Base-by-base conservation (phyloP, 257 asterid genomes). In the Ophiorrhiza pumila region DNA sequence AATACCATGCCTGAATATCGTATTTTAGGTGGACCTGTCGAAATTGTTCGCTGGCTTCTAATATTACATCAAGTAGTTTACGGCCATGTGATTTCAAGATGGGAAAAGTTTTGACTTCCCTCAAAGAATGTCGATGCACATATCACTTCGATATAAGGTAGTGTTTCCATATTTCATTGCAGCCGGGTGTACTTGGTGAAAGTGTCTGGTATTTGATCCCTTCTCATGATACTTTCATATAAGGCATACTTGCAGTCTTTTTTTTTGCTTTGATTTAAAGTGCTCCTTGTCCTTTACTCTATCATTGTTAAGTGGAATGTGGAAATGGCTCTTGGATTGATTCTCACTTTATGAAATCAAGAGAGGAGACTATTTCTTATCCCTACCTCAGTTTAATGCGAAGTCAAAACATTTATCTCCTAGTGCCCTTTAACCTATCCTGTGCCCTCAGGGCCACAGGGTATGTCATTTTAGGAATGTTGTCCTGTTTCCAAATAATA, bases 1-100 rank as follows among this genome's bases (percentile, higher is more conserved):
- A 27, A 60, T 77, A n/a, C 49, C 37, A 60, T 73, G 69, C 39
- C 53, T 74, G 22, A 69, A 71, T 39, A 64, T 70, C 78, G 45
- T 71, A 49, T 74, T 78, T 77, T 82, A 92, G 99, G 83, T 92
- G 98, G 98, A 85, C 91, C 49, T 92, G 97, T 86, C 88, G 96
- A 78, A 95, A 79, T 83, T 90, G 96, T 88, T 84, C 89, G 1
- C 77, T 90, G 73, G 83, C 96, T 79, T 77, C 92, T 74, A 87
- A 85, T 81, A 81, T 92, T 53, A 73, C 98, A 35, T 84, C 96
- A 12, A 86, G 87, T 76, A 87, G 87, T 75, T 85, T 92, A 71
- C 81, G 87, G 71, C 99, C 96, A 53, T 92, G 97, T 89, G 99
- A 95, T 83, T 95, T 95, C 76, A 95, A 91, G 84, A 82, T 87